Evolutionary conservation across 2,329 filamentous ascomycete species (phyloP).

Genomic region (Ophiostoma perfectum): DNA sequence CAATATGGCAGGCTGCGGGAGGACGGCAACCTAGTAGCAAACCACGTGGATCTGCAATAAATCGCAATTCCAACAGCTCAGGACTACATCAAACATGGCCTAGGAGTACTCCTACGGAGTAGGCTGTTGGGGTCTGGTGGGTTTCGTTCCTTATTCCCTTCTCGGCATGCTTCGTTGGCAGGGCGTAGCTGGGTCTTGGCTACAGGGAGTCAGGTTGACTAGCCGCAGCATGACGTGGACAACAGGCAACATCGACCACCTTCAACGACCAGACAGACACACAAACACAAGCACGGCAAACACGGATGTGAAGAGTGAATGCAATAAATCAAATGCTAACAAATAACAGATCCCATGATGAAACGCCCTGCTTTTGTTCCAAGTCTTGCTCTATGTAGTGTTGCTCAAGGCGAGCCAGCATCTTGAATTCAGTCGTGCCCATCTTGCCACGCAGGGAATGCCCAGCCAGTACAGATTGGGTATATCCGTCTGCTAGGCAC

Average conservation of each 20-base stretch:
- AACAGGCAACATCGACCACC: not conserved
- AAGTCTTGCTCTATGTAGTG: not conserved
- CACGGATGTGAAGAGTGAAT: not conserved
- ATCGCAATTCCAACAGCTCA: not conserved
- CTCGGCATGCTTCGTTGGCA: slow-evolving; percentile 1
- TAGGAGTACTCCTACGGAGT: not conserved
- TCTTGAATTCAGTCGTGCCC: too few species aligned
- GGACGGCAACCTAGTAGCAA: not conserved
- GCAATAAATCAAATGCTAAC: not conserved
- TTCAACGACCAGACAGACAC: too few species aligned
- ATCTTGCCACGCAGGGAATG: too few species aligned
- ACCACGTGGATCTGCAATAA: not conserved
- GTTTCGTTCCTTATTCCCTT: not conserved
- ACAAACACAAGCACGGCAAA: too few species aligned
- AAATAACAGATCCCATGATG: not conserved
- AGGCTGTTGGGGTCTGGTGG: not conserved
- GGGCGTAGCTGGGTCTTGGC: slow-evolving; percentile 6
- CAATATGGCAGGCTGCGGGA: not conserved
- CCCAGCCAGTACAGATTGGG: not conserved
- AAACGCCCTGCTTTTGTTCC: not conserved
- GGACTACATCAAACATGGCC: not conserved
- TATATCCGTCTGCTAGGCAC: too few species aligned
- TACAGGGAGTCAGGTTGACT: slow-evolving; percentile 10
- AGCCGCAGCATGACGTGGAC: not conserved
- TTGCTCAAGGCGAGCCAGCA: too few species aligned